Evolutionary conservation across 352 stramenopile genomes (phyloP).

Genomic region (Elongisporangium undulatum): DNA sequence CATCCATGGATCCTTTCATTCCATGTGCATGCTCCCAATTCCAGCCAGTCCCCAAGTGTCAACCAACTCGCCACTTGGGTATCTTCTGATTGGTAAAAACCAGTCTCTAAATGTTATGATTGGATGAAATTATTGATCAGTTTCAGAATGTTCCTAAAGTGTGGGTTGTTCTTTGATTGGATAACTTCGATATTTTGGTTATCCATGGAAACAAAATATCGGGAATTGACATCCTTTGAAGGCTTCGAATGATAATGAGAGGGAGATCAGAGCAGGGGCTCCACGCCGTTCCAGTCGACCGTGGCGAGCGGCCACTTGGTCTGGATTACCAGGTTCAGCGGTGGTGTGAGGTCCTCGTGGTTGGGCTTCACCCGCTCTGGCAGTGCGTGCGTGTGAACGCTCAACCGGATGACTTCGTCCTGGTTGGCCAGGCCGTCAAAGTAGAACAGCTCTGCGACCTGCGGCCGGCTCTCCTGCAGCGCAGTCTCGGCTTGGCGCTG

Average conservation of each 20-base stretch:
- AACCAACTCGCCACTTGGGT: neutral
- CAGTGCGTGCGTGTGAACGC: slow-evolving; percentile 28
- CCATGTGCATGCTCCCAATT: neutral
- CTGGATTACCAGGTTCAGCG: slow-evolving; percentile 86
- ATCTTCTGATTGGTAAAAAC: neutral
- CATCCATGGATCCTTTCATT: neutral
- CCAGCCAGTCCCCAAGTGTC: neutral
- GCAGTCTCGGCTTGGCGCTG: slow-evolving; percentile 11
- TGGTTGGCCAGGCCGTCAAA: slow-evolving; percentile 87
- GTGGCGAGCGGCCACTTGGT: slow-evolving; percentile 80
- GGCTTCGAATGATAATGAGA: neutral
- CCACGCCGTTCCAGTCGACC: slow-evolving; percentile 86
- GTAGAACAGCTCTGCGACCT: slow-evolving; percentile 73
- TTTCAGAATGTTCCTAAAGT: slow-evolving; percentile 1
- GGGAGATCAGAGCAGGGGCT: slow-evolving; percentile 69
- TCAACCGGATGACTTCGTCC: slow-evolving; percentile 81
- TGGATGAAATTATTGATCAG: neutral
- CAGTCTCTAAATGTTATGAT: neutral
- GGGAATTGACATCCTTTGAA: neutral
- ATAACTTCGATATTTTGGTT: neutral
- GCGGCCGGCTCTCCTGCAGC: slow-evolving; percentile 18
- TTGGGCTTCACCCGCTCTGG: slow-evolving; percentile 18
- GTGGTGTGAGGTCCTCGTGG: slow-evolving; percentile 70
- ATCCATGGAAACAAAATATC: neutral
- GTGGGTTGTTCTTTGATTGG: neutral